Evolutionary conservation across 2,329 filamentous ascomycete species (phyloP), one percentile per base, ranked within the genome.

Genomic region (Volutella citrinella): DNA sequence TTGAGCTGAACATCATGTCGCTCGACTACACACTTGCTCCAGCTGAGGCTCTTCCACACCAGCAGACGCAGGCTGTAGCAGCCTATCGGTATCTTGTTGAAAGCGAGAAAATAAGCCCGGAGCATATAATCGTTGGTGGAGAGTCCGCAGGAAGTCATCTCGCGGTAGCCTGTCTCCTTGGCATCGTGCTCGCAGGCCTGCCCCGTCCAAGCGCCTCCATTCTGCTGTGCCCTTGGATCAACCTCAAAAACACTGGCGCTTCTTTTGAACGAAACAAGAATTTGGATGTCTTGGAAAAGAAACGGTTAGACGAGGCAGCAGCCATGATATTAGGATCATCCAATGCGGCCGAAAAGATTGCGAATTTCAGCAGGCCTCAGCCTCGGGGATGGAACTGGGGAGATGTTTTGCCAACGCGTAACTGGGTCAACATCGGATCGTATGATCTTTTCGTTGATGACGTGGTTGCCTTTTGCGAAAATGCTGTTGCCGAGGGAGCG

Each of bases 181-280:
- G 33, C 11, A 36, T 31, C 21, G 10, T 18, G 16, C 19, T 22
- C 11, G 26, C 21, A 12, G 13, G 26, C 13, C 21, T 36, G 13
- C 27, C 33, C 19, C 19, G 27, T 12, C 33, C 33, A 11, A 18
- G 19, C 10, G 20, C 20, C 7, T 29, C 17, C 5, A 19, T 36
- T 11, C 26, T 36, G 6, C 12, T 36, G 15, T 22, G 18, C 18
- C 33, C 33, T 7, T 36, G 27, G 33, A 23, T 30, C 21, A 36
- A 36, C 9, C 27, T 36, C 5, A 30, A 18, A 15, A 36, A 30
- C 17, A 30, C 27, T 5, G 33, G 33, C 6, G 13, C 16, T 11
- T 36, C 33, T 7, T 36, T 36, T 11, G 27, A 36, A 14, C 27
- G 27, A n/a, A 36, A 36, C 22, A 36, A 36, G 21, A 10, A 36